Conservation (phyloP, 192 early-diverging fungal genomes). For the Chytriomyces hyalinus region DNA sequence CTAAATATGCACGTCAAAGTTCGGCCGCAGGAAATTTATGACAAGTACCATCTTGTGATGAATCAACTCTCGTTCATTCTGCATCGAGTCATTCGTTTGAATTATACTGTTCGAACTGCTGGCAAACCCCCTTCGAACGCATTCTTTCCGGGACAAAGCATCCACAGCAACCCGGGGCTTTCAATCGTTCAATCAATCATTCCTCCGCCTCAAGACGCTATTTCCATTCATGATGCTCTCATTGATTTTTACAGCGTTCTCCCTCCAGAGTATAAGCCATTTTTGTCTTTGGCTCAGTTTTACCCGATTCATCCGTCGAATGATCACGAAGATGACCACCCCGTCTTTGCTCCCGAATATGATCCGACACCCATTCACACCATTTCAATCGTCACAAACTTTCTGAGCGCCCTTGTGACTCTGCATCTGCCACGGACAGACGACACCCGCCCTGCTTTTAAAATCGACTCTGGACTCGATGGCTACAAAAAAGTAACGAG, state of each 20-base stretch:
- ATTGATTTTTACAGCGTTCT: constrained; percentile 30
- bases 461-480: not conserved
- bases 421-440: constrained; percentile 33
- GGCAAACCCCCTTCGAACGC: not conserved
- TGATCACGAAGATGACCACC: not conserved
- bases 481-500: constrained; percentile 5
- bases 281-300: constrained; percentile 23
- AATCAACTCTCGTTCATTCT: constrained; percentile 29
- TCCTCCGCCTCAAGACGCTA: constrained; percentile 8
- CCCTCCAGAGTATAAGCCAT: constrained; percentile 18
- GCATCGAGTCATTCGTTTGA: constrained; percentile 31
- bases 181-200: constrained; percentile 7
- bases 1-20: not conserved
- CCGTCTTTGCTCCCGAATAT: not conserved
- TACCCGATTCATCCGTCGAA: not conserved
- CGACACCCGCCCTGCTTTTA: constrained; percentile 26
- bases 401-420: constrained; percentile 17
- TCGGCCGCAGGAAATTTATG: not conserved
- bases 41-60: constrained; percentile 20
- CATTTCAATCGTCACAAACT: constrained; percentile 17
- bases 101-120: constrained; percentile 19
- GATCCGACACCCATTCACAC: constrained; percentile 13
- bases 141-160: not conserved
- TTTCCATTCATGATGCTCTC: constrained; percentile 27
- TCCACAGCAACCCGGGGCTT: constrained; percentile 6